A percentile compares a stretch with the other conserved stretches of the same genome.
Conservation (phyloP, 805 yeast genomes). For the Yarrowia sp. region DNA sequence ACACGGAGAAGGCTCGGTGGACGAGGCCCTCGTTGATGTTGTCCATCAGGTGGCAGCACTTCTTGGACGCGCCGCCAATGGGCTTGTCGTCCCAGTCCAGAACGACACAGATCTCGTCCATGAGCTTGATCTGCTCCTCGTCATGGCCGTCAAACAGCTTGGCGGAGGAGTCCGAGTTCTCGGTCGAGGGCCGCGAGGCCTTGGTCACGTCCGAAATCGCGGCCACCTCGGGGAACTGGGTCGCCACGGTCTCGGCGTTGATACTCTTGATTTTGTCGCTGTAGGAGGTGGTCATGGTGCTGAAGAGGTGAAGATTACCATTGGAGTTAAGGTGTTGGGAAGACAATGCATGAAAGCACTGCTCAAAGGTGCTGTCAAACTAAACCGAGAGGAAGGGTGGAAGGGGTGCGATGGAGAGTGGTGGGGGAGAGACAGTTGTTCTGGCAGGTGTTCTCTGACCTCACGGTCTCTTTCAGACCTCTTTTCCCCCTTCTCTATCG, state of each 20-base stretch:
- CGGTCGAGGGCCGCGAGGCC: slow-evolving; percentile 41
- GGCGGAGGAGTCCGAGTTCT: slow-evolving; percentile 43
- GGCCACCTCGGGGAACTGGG: slow-evolving; percentile 47
- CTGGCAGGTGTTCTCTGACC: too few relatives aligned
- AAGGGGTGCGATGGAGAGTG: too few relatives aligned
- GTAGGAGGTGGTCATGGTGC: slow-evolving; percentile 22
- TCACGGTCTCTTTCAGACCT: too few relatives aligned
- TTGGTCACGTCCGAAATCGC: slow-evolving; percentile 44
- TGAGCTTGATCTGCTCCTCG: slow-evolving; percentile 88
- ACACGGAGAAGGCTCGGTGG: slow-evolving; percentile 97
- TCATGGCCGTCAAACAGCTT: slow-evolving; percentile 83
- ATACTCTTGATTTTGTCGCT: slow-evolving; percentile 34
- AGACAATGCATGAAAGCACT: too few relatives aligned
- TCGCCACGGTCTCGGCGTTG: slow-evolving; percentile 33
- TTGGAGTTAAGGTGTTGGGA: too few relatives aligned
- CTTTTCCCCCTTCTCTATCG: too few relatives aligned
- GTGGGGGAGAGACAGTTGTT: too few relatives aligned
- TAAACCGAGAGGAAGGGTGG: too few relatives aligned
- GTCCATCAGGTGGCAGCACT: slow-evolving; percentile 74
- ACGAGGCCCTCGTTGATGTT: slow-evolving; percentile 85
- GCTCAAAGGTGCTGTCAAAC: too few relatives aligned
- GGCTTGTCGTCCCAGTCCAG: slow-evolving; percentile 87
- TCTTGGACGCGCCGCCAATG: slow-evolving; percentile 92
- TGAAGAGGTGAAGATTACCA: background rate
- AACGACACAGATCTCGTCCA: slow-evolving; percentile 97